Percentiles rank a stretch among this genome's conserved stretches.
phyloP scores from a whole-genome alignment of 768 basidiomycete genomes.

The Agaricus sinodeliciosus region DNA sequence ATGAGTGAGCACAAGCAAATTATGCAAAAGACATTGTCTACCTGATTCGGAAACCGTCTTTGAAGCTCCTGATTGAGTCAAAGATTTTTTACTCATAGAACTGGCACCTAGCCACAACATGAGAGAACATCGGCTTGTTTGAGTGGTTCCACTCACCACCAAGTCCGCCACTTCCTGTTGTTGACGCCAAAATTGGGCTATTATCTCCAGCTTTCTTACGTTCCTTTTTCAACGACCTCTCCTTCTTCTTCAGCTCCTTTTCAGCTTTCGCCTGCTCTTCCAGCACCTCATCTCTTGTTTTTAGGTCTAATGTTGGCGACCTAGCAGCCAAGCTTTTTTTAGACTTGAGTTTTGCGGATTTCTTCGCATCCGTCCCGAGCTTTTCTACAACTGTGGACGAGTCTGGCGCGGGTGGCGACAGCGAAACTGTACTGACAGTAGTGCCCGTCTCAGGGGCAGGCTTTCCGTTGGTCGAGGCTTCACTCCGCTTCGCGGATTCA shows the following conservation, averaged over 20 bases:
- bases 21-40: not conserved
- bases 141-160: no score
- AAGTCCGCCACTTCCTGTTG: no score
- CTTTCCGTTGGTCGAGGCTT: not conserved
- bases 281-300: conserved; percentile 9
- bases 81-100: not conserved
- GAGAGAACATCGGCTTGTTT: no score
- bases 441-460: not conserved
- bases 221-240: not conserved
- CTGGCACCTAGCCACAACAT: conserved; percentile 8
- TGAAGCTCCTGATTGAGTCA: not conserved
- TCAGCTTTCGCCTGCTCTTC: conserved; percentile 8
- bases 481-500: not conserved
- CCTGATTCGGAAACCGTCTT: not conserved
- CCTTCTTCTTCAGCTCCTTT: conserved; percentile 14
- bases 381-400: not conserved
- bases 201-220: no score
- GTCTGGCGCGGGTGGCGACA: not conserved
- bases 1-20: not conserved
- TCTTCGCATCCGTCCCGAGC: not conserved
- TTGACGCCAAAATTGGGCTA: no score
- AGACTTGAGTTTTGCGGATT: not conserved
- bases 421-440: not conserved
- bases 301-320: not conserved
- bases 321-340: not conserved